A percentile compares a stretch with the other conserved stretches of the same genome.
Conservation (phyloP, 192 early-diverging fungal genomes). For the Powellomyces hirtus region DNA sequence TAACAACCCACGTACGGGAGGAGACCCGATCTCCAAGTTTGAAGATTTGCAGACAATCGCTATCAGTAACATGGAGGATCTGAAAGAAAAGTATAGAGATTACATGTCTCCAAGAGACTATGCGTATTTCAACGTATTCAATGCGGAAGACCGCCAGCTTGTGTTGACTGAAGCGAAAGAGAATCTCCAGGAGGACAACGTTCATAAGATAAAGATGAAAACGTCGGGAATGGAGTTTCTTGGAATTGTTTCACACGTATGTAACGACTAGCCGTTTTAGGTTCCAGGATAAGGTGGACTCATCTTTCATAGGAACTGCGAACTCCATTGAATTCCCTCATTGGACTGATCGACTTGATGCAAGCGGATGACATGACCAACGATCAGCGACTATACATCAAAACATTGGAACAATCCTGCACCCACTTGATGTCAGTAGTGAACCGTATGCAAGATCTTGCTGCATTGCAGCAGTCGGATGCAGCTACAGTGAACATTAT, state of each 20-base stretch:
- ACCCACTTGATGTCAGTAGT: slow-evolving; percentile 5
- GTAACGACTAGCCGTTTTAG: background rate
- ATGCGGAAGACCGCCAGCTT: background rate
- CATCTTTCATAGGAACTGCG: slow-evolving; percentile 1
- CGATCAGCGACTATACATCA: slow-evolving; percentile 19
- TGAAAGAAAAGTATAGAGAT: background rate
- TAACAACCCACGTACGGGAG: no score
- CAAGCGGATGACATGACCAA: slow-evolving; percentile 11
- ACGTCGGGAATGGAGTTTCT: background rate
- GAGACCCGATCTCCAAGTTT: no score
- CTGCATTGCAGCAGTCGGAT: background rate
- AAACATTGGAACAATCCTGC: slow-evolving; percentile 24
- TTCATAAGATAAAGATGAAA: background rate
- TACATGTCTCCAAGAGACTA: background rate
- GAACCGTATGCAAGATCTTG: slow-evolving; percentile 23
- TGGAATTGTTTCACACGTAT: background rate
- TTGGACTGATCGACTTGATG: slow-evolving; percentile 23
- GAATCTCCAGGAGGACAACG: background rate
- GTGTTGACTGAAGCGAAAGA: background rate
- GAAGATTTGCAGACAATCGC: no score
- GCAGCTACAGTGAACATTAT: background rate
- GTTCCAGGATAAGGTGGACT: background rate
- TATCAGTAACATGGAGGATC: no score
- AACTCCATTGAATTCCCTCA: slow-evolving; percentile 25
- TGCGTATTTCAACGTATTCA: background rate